Conservation (phyloP, 2,329 filamentous ascomycete genomes). For the Pseudogymnoascus sp. region DNA sequence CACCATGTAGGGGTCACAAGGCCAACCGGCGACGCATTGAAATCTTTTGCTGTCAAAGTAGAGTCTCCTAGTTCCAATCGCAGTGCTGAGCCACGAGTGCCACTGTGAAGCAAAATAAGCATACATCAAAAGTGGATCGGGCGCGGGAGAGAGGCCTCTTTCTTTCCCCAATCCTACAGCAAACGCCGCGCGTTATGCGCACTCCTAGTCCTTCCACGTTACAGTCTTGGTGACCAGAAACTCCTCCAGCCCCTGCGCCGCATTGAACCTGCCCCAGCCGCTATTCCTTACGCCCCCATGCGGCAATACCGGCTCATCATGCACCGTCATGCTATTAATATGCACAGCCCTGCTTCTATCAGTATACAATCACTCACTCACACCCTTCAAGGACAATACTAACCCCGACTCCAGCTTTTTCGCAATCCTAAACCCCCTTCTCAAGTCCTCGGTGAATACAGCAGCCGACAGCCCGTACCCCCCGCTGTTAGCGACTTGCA, state of each 20-base stretch:
- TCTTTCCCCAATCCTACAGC: conserved; percentile 9
- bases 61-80: conserved; percentile 12
- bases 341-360: conserved; percentile 33
- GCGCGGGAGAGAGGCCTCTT: not conserved
- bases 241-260: conserved; percentile 36
- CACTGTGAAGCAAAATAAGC: conserved; percentile 8
- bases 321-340: conserved; percentile 42
- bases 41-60: conserved; percentile 14
- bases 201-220: conserved; percentile 22
- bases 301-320: conserved; percentile 38
- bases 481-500: conserved; percentile 32
- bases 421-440: conserved; percentile 10
- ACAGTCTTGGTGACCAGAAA: conserved; percentile 36
- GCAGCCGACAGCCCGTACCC: conserved; percentile 32
- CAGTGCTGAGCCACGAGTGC: conserved; percentile 13
- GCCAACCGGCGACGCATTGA: conserved; percentile 13
- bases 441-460: conserved; percentile 28
- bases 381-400: not conserved
- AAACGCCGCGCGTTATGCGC: not conserved
- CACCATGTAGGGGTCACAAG: conserved; percentile 11
- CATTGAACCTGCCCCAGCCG: conserved; percentile 40
- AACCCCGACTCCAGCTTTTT: conserved; percentile 10
- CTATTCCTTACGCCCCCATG: conserved; percentile 41
- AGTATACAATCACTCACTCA: not conserved
- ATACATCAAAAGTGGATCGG: not conserved